phyloP scores from a whole-genome alignment of 1,284 basidiomycete species.

The Ustilago trichophora region DNA sequence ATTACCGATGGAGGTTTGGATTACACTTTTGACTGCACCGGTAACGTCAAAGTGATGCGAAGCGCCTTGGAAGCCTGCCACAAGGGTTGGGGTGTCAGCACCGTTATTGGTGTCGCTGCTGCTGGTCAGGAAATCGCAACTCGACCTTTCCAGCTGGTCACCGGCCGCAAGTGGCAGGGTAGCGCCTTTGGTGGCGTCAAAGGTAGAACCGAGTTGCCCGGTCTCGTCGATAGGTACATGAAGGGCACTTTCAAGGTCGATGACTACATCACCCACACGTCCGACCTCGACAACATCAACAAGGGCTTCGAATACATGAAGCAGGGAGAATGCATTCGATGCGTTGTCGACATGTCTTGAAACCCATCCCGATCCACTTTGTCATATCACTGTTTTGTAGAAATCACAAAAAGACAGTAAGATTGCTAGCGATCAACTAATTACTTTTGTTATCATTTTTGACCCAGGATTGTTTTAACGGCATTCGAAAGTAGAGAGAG shows the following conservation, averaged over 20 bases:
- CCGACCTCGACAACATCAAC: constrained; percentile 79
- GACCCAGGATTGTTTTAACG: too few relatives aligned
- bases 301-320: constrained; percentile 94
- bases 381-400: too few relatives aligned
- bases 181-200: constrained; percentile 97
- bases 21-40: constrained; percentile 93
- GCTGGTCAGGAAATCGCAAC: constrained; percentile 98
- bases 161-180: constrained; percentile 97
- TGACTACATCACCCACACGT: constrained; percentile 68
- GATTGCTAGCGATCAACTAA: too few relatives aligned
- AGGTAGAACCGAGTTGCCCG: constrained; percentile 81
- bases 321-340: constrained; percentile 89
- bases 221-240: constrained; percentile 63
- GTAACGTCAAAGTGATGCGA: constrained; percentile 95
- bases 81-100: constrained; percentile 85
- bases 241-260: constrained; percentile 66
- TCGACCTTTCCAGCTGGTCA: constrained; percentile 81
- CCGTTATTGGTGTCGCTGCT: constrained; percentile 79
- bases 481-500: too few relatives aligned
- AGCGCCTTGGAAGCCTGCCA: constrained; percentile 95
- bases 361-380: not conserved
- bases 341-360: constrained; percentile 65
- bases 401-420: too few relatives aligned
- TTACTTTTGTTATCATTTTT: too few relatives aligned
- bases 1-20: constrained; percentile 96